Evolutionary conservation across 1,284 basidiomycete species (phyloP), one percentile per base, ranked within the genome.

Genomic region (Boletus semigastroideus): DNA sequence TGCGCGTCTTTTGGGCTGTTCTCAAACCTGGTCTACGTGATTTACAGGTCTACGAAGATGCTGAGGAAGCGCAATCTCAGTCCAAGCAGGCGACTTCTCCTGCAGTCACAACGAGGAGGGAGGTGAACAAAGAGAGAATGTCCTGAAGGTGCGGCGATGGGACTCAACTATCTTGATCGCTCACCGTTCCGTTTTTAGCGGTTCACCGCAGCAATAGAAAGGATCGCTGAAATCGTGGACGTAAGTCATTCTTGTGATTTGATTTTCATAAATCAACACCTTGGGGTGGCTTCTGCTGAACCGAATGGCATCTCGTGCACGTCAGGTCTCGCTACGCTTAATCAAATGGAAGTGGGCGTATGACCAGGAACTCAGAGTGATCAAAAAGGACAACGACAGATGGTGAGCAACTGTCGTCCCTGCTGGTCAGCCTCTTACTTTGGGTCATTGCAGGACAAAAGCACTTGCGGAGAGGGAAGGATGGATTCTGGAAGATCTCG

Each of bases 401-500:
- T 62, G 66, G 77, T 76, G 49, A 55, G 72, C 25, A 33, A 5
- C 3, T 9, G 13, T 16, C 16, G 1, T 5, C 16, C n/a, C n/a
- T 27, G 37, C 47, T 16, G 30, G 5, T 5, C 13, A 17, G 33
- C 9, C n/a, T 38, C 41, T 43, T n/a, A 45, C 36, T 37, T 37
- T 12, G 36, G 17, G 19, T 34, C 30, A 48, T 49, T 33, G 25
- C 45, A 82, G 80, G 49, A 63, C 69, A 14, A 62, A 60, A 48
- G 1, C 2, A 1, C 48, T 75, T 30, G 76, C 78, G 1, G 22
- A 34, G 1, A 36, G 38, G 5, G 61, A 72, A 53, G 78, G 78
- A 11, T 78, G 76, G 73, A 51, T 68, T 5, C 53, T 64, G 20
- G 51, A 54, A 22, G 72, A 76, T 51, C 60, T 83, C 36, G 37